Base-by-base conservation (phyloP, 306 rosid species). In the Fagus sylvatica region DNA sequence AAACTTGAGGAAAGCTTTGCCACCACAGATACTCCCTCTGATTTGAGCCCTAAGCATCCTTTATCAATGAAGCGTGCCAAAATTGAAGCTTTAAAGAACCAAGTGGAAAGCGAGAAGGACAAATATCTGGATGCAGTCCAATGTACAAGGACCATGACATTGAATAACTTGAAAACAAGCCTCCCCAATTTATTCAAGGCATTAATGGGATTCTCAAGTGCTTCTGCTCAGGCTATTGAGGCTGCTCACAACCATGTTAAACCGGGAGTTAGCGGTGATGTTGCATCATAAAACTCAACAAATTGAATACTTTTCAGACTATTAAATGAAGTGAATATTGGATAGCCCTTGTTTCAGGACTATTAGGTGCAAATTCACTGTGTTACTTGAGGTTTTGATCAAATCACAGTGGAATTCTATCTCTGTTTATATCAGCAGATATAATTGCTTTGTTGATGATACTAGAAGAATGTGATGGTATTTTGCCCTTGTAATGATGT, bases 101-200 rank as follows among this genome's bases (percentile, higher is more conserved):
- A 79, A 66, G 81, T 76, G 79, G 97, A 90, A 15, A 53, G n/a
- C 15, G 93, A 86, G 82, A 84, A 76, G 81, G 86, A 73, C 46
- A 85, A 79, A 57, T 88, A 86, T 84, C 62, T 75, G 74, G 48
- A 84, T n/a, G 79, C 90, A n/a, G 90, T 86, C n/a, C 90, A 86
- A 69, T 72, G 5, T 39, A 84, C 83, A 66, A 88, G 71, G 62
- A 69, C 72, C 76, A 82, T 88, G 96, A 87, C 93, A 19, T 75
- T 93, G 74, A 79, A 82, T 53, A 76, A 77, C 67, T 89, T 93
- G 79, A 88, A 83, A 86, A 85, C 79, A 42, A 75, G 56, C 60
- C 99, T 96, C 65, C 99, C 99, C 22, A 74, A 66, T 12, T 90
- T 91, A 59, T 96, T 96, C 83, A 81, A 80, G 78, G 76, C 89